Conservation (phyloP, 306 rosid genomes). For the Heteromeles arbutifolia region DNA sequence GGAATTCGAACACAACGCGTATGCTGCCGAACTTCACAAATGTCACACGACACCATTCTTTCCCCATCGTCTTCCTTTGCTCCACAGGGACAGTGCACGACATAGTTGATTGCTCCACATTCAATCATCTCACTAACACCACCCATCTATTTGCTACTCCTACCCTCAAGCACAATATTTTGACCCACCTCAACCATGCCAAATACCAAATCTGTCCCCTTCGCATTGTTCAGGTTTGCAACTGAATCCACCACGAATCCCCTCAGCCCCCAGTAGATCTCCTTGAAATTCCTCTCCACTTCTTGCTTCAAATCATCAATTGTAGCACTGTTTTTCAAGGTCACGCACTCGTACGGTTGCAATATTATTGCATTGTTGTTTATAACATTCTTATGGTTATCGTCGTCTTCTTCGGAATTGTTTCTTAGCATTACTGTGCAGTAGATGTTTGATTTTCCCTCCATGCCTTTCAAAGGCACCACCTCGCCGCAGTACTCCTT, state of each 20-base stretch:
- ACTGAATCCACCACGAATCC: constrained; percentile 51
- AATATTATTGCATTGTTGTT: not conserved
- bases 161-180: constrained; percentile 51
- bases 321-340: constrained; percentile 43
- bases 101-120: constrained; percentile 22
- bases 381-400: not conserved
- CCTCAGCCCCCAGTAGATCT: constrained; percentile 66
- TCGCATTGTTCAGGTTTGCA: constrained; percentile 27
- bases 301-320: constrained; percentile 57
- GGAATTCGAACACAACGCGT: constrained; percentile 73
- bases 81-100: constrained; percentile 68
- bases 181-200: constrained; percentile 52
- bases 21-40: constrained; percentile 80
- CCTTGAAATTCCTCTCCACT: constrained; percentile 63
- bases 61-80: constrained; percentile 87
- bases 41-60: constrained; percentile 71
- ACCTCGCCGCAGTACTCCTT: constrained; percentile 48
- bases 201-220: constrained; percentile 44
- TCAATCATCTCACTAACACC: constrained; percentile 31
- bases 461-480: constrained; percentile 25
- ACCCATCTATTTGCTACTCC: constrained; percentile 8
- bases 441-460: constrained; percentile 40
- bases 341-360: constrained; percentile 62
- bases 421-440: constrained; percentile 44
- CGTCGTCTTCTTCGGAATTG: not conserved